Evolutionary conservation across 208 protist species (phyloP).

Genomic region (Leishmania guyanensis): DNA sequence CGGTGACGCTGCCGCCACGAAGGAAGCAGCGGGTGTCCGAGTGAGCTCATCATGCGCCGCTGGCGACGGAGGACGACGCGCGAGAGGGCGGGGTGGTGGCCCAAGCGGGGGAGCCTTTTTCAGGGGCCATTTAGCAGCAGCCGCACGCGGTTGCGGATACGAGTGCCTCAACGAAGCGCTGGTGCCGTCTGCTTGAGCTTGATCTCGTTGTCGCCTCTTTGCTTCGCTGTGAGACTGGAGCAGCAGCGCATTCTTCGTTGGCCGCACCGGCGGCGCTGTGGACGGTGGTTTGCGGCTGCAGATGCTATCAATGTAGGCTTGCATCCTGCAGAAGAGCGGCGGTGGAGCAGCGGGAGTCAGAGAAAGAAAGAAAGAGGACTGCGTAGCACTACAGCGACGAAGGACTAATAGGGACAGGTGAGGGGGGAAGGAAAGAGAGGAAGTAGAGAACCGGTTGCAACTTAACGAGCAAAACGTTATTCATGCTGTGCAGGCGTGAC

Average conservation of each 20-base stretch:
- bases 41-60: not conserved
- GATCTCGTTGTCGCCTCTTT: not conserved
- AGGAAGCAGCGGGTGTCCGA: not conserved
- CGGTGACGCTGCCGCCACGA: not conserved
- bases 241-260: slow-evolving; percentile 22
- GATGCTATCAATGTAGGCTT: slow-evolving; percentile 38
- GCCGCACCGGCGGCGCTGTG: slow-evolving; percentile 15
- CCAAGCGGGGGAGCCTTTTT: not conserved
- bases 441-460: not conserved
- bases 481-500: no score
- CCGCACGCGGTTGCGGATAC: not conserved
- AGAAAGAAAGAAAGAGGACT: not conserved
- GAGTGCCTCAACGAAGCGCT: not conserved
- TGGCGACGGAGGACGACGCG: not conserved
- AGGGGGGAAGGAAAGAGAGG: not conserved
- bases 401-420: no score
- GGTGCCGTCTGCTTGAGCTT: not conserved
- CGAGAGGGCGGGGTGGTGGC: not conserved
- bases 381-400: not conserved
- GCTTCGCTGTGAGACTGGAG: slow-evolving; percentile 14
- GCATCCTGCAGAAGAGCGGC: slow-evolving; percentile 5
- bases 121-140: not conserved
- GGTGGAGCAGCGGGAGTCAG: not conserved
- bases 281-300: slow-evolving; percentile 20
- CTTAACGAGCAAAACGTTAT: no score